Conservation (phyloP, 1,139 yeast species). For the Saccharomycopsis hybrid region DNA sequence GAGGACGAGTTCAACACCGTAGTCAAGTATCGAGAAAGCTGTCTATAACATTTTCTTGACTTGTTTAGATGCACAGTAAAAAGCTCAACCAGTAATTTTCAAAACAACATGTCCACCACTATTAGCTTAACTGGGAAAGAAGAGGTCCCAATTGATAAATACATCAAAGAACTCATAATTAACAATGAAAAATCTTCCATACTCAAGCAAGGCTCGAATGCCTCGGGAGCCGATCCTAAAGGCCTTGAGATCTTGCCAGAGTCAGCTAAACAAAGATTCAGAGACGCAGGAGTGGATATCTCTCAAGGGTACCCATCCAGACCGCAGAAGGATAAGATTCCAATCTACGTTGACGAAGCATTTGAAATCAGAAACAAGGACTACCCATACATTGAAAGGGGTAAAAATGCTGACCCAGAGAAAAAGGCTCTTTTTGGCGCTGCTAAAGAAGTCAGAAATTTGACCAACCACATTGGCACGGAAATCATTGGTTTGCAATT, state of each 20-base stretch:
- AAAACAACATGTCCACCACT: too few species aligned
- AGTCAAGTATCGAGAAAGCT: too few species aligned
- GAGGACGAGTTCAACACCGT: too few species aligned
- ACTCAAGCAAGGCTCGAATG: background rate
- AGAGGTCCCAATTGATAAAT: background rate
- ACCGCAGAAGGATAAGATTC: slow-evolving; percentile 32
- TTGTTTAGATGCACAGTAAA: too few species aligned
- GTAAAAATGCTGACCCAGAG: slow-evolving; percentile 45
- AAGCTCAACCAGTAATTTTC: too few species aligned
- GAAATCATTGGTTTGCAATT: slow-evolving; percentile 50
- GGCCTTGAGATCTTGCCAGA: slow-evolving; percentile 31
- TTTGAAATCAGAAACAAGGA: slow-evolving; percentile 37
- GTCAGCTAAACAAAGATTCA: slow-evolving; percentile 31
- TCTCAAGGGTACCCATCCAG: slow-evolving; percentile 40
- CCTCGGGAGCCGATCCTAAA: slow-evolving; percentile 17
- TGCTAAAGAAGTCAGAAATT: slow-evolving; percentile 41
- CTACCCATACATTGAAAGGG: slow-evolving; percentile 40
- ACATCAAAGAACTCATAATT: background rate
- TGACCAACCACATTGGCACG: slow-evolving; percentile 47
- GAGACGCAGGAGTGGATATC: slow-evolving; percentile 35
- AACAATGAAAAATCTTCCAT: background rate
- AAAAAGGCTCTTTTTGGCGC: slow-evolving; percentile 47
- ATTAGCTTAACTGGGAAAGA: too few species aligned
- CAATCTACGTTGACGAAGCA: slow-evolving; percentile 50
- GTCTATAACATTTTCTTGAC: too few species aligned